Conservation (phyloP, 2,329 filamentous ascomycete species). For the Dactylellina parvicollis region DNA sequence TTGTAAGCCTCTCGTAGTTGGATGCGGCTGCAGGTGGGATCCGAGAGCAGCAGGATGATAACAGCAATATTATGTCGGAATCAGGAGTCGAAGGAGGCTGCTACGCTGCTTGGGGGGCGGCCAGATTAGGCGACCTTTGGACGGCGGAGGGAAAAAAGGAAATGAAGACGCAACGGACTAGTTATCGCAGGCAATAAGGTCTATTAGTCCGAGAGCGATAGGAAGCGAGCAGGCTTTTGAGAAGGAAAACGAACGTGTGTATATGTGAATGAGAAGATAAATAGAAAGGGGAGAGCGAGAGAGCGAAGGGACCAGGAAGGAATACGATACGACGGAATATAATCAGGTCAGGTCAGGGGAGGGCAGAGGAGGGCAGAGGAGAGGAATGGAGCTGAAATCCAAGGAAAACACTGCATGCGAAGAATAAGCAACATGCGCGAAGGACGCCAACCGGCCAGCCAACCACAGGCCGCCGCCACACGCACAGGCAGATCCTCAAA, state of each 20-base stretch:
- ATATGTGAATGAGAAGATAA: conserved; percentile 5
- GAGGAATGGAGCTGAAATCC: conserved; percentile 8
- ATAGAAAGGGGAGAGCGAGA: not conserved
- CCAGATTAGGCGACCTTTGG: conserved; percentile 5
- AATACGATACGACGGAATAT: no score
- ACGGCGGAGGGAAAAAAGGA: not conserved
- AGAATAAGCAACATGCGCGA: no score
- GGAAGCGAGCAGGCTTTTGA: not conserved
- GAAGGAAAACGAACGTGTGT: not conserved
- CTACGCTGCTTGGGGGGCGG: not conserved
- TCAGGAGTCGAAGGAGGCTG: conserved; percentile 1
- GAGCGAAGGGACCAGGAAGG: not conserved
- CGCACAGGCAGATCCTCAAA: not conserved
- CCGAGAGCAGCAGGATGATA: conserved; percentile 25
- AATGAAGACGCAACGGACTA: not conserved
- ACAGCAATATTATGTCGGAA: conserved; percentile 12
- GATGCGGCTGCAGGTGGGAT: conserved; percentile 30
- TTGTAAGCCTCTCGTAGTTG: no score
- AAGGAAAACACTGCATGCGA: no score
- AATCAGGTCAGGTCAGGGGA: not conserved
- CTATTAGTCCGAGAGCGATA: not conserved
- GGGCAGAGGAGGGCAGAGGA: not conserved
- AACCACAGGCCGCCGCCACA: no score
- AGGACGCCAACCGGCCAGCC: no score
- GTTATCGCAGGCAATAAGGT: no score